Conservation (phyloP, 2,329 filamentous ascomycete genomes). For the Orbilia quercus region DNA sequence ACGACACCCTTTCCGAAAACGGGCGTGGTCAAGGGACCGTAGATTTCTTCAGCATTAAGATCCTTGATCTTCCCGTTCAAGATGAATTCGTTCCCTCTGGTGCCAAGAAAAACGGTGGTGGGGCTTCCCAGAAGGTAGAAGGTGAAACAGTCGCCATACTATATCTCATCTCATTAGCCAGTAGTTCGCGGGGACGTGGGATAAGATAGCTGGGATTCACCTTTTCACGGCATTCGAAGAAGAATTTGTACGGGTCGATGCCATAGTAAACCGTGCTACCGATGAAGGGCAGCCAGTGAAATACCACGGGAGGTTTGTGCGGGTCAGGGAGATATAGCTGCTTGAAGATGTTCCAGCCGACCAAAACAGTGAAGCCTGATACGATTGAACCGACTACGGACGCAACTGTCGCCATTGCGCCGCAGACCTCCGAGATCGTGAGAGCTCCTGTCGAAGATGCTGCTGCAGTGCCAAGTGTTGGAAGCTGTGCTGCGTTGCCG, state of each 20-base stretch:
- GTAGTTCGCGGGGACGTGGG: too few species aligned
- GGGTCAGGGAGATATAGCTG: constrained; percentile 85
- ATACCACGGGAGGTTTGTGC: constrained; percentile 82
- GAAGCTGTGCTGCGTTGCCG: too few species aligned
- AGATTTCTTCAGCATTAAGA: constrained; percentile 70
- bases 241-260: constrained; percentile 92
- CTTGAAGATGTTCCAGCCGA: constrained; percentile 80
- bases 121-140: constrained; percentile 68
- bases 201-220: constrained; percentile 64
- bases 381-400: constrained; percentile 31
- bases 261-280: constrained; percentile 94
- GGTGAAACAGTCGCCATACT: constrained; percentile 70
- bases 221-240: constrained; percentile 78
- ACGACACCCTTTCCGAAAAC: constrained; percentile 84
- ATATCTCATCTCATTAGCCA: not conserved
- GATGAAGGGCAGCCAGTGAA: constrained; percentile 83
- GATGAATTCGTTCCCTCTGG: constrained; percentile 69
- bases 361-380: constrained; percentile 62
- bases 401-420: constrained; percentile 24
- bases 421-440: too few species aligned
- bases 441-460: not conserved
- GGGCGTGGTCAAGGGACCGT: constrained; percentile 64
- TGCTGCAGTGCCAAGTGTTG: too few species aligned
- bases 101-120: constrained; percentile 68
- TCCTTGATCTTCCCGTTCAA: constrained; percentile 69